Base-by-base conservation (phyloP, 2,329 filamentous ascomycete species). In the Paramyrothecium roridum region DNA sequence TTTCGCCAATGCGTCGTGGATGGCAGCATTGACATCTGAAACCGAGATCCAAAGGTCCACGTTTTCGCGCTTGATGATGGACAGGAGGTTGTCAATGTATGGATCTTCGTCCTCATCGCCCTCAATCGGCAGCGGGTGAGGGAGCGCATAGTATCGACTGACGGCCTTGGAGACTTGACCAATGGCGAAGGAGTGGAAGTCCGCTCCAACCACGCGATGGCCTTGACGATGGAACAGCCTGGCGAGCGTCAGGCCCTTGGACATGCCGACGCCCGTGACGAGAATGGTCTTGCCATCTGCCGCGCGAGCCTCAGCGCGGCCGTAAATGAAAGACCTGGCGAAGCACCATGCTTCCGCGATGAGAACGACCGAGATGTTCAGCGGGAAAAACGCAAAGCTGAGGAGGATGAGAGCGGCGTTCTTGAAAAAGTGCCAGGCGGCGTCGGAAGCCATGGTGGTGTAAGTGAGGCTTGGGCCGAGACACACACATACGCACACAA, bases 1-100 rank as follows among this genome's bases (percentile, higher is more conserved):
- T 58, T 84, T 86, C 2, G 86, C 86, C 37, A 80, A 69, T 0
- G 84, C 88, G 65, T 92, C 89, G 63, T 89, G 84, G 13, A 87
- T 70, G 0, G 85, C 85, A 1, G 81, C 83, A 1, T 81, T 78
- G 10, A 88, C 84, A n/a, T 84, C 86, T 0, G 88, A 90, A 62
- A 88, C 90, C 20, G 84, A 86, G 3, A 92, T 82, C 88, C 89
- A 93, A 3, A 92, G 70, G 54, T 90, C 82, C 4, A 90, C 79
- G 1, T 78, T 75, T 59, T 92, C 87, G 1, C 72, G 67, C 7
- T 76, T 66, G 45, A 91, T 76, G 23, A 91, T 78, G 10, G 82
- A 70, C 2, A 89, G 67, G 3, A 92, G 68, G 0, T 74, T 73
- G 16, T 77, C 70, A 16, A 82, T 76, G 62, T 92, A 91, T 1